phyloP scores from a whole-genome alignment of 2,329 filamentous ascomycete species.

The Albophoma yamanashiensis region DNA sequence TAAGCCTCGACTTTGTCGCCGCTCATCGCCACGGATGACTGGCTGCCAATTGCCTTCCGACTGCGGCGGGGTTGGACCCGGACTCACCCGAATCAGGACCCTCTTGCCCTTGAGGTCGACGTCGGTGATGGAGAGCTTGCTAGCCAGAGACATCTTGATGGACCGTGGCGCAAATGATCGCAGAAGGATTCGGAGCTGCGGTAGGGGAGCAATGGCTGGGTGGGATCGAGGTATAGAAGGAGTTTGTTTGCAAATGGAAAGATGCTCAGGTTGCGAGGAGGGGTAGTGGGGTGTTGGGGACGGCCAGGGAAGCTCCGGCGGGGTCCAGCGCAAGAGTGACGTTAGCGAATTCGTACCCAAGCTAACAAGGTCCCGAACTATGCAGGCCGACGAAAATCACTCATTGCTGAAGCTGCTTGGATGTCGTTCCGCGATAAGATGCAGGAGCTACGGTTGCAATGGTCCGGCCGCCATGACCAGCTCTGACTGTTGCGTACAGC shows the following conservation, averaged over 20 bases:
- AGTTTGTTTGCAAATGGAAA: neutral
- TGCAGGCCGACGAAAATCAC: neutral
- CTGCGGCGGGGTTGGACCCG: neutral
- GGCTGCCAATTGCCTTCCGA: constrained; percentile 3
- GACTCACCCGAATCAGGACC: constrained; percentile 86
- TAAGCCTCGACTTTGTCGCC: neutral
- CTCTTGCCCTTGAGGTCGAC: constrained; percentile 97
- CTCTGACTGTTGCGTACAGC: neutral
- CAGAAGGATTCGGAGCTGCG: neutral
- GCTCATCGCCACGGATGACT: neutral
- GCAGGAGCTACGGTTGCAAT: no score
- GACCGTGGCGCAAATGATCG: constrained; percentile 1
- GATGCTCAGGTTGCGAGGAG: neutral
- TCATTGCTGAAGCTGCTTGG: neutral
- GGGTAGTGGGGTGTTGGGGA: neutral
- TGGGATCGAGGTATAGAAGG: neutral
- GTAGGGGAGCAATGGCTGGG: neutral
- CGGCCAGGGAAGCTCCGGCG: neutral
- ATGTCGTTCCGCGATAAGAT: neutral
- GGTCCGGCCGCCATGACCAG: no score
- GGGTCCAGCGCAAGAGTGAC: neutral
- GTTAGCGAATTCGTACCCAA: neutral
- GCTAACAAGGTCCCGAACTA: no score
- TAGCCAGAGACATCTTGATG: constrained; percentile 84
- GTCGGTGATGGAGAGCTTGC: constrained; percentile 94